A percentile compares a stretch with the other conserved stretches of the same genome.
Evolutionary conservation across 176 grass and related monocot species (phyloP).

Genomic region (Poa pratensis): DNA sequence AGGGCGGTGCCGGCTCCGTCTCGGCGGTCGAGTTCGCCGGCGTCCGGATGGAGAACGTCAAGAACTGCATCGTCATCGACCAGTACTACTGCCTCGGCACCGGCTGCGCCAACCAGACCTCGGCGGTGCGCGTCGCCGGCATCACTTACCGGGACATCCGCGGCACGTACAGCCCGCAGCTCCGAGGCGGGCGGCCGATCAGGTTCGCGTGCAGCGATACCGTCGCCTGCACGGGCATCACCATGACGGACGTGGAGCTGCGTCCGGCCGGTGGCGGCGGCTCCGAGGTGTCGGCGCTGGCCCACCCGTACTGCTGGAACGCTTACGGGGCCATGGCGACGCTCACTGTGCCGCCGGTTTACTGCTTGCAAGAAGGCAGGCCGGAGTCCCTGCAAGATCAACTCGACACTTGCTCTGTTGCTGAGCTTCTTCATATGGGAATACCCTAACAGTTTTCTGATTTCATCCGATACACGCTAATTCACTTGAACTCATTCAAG

Average conservation of each 20-base stretch:
- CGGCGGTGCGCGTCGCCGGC: conserved; percentile 62
- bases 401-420: conserved; percentile 47
- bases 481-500: neutral
- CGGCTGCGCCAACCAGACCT: conserved; percentile 69
- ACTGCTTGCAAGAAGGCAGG: conserved; percentile 75
- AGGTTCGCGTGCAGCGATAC: conserved; percentile 80
- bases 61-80: conserved; percentile 83
- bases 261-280: conserved; percentile 45
- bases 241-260: conserved; percentile 75
- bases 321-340: conserved; percentile 66
- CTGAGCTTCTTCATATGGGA: neutral
- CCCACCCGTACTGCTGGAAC: conserved; percentile 76
- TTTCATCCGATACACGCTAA: neutral
- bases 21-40: conserved; percentile 54
- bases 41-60: conserved; percentile 72
- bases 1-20: conserved; percentile 68
- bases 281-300: conserved; percentile 9
- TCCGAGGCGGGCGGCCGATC: conserved; percentile 44
- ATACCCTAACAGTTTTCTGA: neutral
- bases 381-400: conserved; percentile 74
- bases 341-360: conserved; percentile 62
- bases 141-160: conserved; percentile 64
- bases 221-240: conserved; percentile 71
- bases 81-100: conserved; percentile 76
- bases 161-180: conserved; percentile 62